Base-by-base conservation (phyloP, 768 basidiomycete species). In the Phanerochaete sordida region DNA sequence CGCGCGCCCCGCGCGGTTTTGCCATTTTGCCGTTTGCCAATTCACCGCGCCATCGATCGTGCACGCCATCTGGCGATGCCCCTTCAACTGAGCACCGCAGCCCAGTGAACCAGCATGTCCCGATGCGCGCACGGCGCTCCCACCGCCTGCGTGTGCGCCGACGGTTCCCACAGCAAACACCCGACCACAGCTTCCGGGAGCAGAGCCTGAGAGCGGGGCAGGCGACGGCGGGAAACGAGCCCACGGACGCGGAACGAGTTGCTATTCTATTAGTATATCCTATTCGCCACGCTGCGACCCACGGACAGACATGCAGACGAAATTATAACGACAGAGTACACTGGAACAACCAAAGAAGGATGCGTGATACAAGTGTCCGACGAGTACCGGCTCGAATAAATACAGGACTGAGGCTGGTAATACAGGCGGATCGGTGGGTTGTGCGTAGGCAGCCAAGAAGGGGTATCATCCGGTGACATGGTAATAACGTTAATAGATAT, bases 381-480 rank as follows among this genome's bases (percentile, higher is more conserved):
- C 23, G 59, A 60, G 59, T 43, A 33, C 59, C 59, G 15, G 59
- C 59, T 60, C 58, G 13, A 45, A 59, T 54, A 52, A 54, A 52
- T 53, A 59, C 31, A 21, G n/a, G 12, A 43, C 19, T 28, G 31
- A n/a, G 37, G 26, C 33, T 3, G 26, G 28, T 33, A 28, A 53
- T 53, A 43, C 24, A 56, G n/a, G 39, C 39, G 39, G 39, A 43
- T 43, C 39, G 8, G 19, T 56, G 39, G 24, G 8, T 56, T 26
- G 47, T 48, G 9, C n/a, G 24, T 48, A 24, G 47, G 47, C 47
- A 35, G 30, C 57, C 57, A 27, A 49, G 39, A 43, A 43, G 33
- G 57, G 57, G 57, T 58, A 58, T 58, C 54, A 56, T 56, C 54
- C 54, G 35, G 37, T 39, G 54, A 43, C 33, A n/a, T 24, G 54